Evolutionary conservation across 192 early-diverging fungal genomes (phyloP), one percentile per base, ranked within the genome.

Genomic region (Pilobolus umbonatus): DNA sequence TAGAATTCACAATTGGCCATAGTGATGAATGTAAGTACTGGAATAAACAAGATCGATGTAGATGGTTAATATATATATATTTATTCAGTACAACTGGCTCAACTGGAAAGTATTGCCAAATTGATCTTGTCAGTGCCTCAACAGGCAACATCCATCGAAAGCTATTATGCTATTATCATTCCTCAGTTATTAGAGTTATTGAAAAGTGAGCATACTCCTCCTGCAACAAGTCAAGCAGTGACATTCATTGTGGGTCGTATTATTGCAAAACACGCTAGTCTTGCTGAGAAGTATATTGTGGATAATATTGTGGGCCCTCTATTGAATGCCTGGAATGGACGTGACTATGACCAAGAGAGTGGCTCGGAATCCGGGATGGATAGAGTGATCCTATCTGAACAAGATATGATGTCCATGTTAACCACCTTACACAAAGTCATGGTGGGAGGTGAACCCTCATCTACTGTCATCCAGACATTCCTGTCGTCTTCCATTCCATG

Each of bases 1-100:
- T 91, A 12, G 81, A 90, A 50, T 91, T 83, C 62, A 75, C 90
- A 29, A 74, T 84, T 5, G 83, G 80, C 3, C 73, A 75, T 38
- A 69, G 71, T 28, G 72, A 75, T n/a, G 60, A 78, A 60, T 73
- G 68, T 61, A 58, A 31, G 17, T 61, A 59, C 17, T 14, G 21
- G 1, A 56, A 35, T 31, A n/a, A 53, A 1, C 1, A 30, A 47
- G 4, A 29, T 47, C 28, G 8, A 32, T 21, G 19, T 40, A 15
- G 19, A 21, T 4, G 30, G 3, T 17, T 42, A 1, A 24, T 34
- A 51, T 35, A 19, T 24, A 24, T 50, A 48, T 49, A 12, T 22
- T 38, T 51, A 45, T 17, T 52, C 44, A 62, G 80, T 83, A 4
- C 80, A 77, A 19, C 61, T 79, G 30, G 61, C 65, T 36, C 75